Conservation (phyloP, 805 yeast species). For the Metschnikowia noctiluminum region DNA sequence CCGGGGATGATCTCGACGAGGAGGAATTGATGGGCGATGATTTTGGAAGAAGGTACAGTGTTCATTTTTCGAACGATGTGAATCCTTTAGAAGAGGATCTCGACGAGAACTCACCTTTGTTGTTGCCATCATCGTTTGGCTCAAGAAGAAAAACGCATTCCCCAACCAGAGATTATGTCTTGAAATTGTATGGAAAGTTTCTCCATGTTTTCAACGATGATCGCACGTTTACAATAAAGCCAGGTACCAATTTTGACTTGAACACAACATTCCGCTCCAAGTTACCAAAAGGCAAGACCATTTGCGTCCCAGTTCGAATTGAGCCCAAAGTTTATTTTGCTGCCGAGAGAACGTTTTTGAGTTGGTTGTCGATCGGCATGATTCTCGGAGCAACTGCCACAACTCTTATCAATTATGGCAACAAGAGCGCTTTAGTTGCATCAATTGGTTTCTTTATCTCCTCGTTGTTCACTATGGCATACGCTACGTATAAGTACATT, state of each 20-base stretch:
- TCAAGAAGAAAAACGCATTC: slow-evolving; percentile 24
- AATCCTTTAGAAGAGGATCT: slow-evolving; percentile 51
- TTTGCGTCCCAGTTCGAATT: slow-evolving; percentile 90
- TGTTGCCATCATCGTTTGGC: slow-evolving; percentile 36
- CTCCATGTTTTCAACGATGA: slow-evolving; percentile 43
- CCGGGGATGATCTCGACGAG: slow-evolving; percentile 64
- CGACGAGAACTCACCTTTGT: slow-evolving; percentile 42
- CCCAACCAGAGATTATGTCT: slow-evolving; percentile 33
- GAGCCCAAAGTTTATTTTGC: slow-evolving; percentile 99
- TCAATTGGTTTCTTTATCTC: slow-evolving; percentile 83
- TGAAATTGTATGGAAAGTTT: slow-evolving; percentile 32
- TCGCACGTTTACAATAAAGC: slow-evolving; percentile 42
- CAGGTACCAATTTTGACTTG: slow-evolving; percentile 44
- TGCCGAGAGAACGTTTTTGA: slow-evolving; percentile 88
- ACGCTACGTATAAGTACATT: slow-evolving; percentile 70
- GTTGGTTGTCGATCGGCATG: slow-evolving; percentile 92
- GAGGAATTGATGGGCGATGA: slow-evolving; percentile 55
- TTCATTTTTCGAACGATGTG: slow-evolving; percentile 43
- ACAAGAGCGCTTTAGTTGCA: slow-evolving; percentile 63
- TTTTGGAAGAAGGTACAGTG: slow-evolving; percentile 28
- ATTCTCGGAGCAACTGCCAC: slow-evolving; percentile 87
- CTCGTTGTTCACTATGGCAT: slow-evolving; percentile 67
- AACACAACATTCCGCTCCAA: slow-evolving; percentile 45
- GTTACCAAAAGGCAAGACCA: slow-evolving; percentile 86
- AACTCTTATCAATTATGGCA: slow-evolving; percentile 81